Evolutionary conservation across 192 early-diverging fungal genomes (phyloP).

Genomic region (Backusella tuberculispora): DNA sequence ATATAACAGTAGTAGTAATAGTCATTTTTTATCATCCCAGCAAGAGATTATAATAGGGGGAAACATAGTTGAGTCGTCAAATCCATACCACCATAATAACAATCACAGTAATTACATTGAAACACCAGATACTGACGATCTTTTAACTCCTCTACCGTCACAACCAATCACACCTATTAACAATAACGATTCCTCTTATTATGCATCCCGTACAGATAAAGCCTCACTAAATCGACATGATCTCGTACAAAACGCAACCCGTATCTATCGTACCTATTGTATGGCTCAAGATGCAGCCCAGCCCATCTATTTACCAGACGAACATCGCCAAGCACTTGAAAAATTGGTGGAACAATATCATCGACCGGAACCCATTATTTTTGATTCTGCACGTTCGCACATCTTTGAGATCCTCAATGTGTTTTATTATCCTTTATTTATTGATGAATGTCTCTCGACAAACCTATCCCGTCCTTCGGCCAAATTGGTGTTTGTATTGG

Average conservation of each 20-base stretch:
- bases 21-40: not conserved
- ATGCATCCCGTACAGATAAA: conserved; percentile 18
- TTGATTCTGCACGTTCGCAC: conserved; percentile 47
- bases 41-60: not conserved
- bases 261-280: conserved; percentile 44
- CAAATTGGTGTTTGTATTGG: conserved; percentile 26
- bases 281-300: conserved; percentile 35
- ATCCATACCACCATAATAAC: too few species aligned
- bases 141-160: conserved; percentile 6
- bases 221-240: conserved; percentile 34
- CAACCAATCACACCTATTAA: not conserved
- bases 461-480: conserved; percentile 34
- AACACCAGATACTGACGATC: conserved; percentile 21
- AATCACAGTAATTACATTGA: not conserved
- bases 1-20: not conserved
- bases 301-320: conserved; percentile 43
- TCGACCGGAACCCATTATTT: conserved; percentile 46
- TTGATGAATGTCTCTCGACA: conserved; percentile 42
- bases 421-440: conserved; percentile 48
- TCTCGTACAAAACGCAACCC: conserved; percentile 39
- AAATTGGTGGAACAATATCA: conserved; percentile 43
- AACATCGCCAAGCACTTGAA: conserved; percentile 43
- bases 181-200: not conserved
- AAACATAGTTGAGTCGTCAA: not conserved
- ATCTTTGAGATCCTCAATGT: conserved; percentile 52